These are phyloP conservation scores for Cytospora schulzeri DNA, from an alignment of 2,329 filamentous ascomycete species.

Conservation along the genomic window DNA sequence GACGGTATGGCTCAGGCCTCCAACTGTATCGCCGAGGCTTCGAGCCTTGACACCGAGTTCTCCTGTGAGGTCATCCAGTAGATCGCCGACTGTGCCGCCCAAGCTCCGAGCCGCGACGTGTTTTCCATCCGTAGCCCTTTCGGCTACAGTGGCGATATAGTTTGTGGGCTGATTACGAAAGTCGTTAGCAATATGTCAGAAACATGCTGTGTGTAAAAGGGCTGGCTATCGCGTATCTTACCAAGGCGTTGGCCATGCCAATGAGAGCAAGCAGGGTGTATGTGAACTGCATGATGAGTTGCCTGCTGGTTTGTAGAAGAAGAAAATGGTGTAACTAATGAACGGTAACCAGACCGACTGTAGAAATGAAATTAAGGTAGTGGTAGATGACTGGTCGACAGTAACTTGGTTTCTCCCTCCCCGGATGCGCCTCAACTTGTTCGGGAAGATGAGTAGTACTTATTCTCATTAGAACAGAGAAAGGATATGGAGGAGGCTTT, in stretches of 20 bases:
- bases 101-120: neutral
- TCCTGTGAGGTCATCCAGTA: neutral
- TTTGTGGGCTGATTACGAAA: neutral
- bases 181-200: neutral
- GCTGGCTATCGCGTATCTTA: neutral
- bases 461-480: neutral
- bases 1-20: neutral
- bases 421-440: neutral
- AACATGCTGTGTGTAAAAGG: neutral
- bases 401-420: neutral
- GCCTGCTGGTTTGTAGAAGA: neutral
- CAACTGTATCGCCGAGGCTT: neutral
- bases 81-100: neutral
- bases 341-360: conserved; percentile 5
- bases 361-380: neutral
- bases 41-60: neutral
- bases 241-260: conserved; percentile 20
- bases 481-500: neutral
- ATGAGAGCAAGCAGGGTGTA: conserved; percentile 14
- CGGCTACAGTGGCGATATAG: neutral
- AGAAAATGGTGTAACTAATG: neutral
- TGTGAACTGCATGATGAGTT: conserved; percentile 26
- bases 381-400: neutral
- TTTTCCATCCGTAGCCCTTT: neutral
- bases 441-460: neutral